Conservation (phyloP, 305 asterid genomes). For the Solanum hybrid region DNA sequence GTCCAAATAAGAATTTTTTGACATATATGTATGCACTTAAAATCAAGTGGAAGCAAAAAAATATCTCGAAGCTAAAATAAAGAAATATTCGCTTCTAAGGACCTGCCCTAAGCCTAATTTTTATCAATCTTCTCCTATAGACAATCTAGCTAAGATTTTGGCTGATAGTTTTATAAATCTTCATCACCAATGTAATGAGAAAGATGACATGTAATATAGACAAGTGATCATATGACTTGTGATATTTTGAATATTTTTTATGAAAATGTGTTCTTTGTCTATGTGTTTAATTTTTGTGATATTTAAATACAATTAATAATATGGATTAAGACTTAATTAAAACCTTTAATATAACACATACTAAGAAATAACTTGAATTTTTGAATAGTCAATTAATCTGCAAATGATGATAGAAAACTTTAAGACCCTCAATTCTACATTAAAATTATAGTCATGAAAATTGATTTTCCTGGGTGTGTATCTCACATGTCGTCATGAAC, state of each 20-base stretch:
- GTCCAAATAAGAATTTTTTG: neutral
- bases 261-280: neutral
- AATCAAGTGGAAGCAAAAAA: neutral
- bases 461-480: neutral
- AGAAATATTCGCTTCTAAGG: neutral
- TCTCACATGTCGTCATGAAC: neutral
- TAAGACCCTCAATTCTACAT: neutral
- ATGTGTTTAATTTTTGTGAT: neutral
- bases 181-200: neutral
- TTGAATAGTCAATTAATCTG: neutral
- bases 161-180: neutral
- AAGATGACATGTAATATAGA: neutral
- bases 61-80: neutral
- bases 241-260: neutral
- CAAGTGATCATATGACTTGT: neutral
- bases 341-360: neutral
- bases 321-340: neutral
- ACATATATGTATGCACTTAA: neutral
- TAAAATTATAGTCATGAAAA: neutral
- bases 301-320: neutral
- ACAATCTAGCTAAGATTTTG: neutral
- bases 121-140: neutral
- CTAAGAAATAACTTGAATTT: neutral
- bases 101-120: neutral
- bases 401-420: neutral